Conservation (phyloP, 176 grass and related monocot genomes). For the Saccharum officinarum region DNA sequence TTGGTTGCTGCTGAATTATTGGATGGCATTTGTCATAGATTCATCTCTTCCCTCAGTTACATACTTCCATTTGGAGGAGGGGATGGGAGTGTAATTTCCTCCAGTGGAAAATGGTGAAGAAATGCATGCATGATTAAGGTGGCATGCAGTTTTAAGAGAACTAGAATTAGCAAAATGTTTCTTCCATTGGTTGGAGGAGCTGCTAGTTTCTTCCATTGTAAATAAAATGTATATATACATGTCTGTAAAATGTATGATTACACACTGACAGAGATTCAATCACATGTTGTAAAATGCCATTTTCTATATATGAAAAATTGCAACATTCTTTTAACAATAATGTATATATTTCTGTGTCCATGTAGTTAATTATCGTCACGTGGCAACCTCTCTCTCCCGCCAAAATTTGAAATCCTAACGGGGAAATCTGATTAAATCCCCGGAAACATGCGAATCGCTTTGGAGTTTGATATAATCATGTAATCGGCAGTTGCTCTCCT, state of each 20-base stretch:
- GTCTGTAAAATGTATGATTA: neutral
- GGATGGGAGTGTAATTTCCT: neutral
- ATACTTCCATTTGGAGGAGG: neutral
- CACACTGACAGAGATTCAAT: neutral
- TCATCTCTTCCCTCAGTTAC: neutral
- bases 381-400: slow-evolving; percentile 38
- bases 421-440: slow-evolving; percentile 46
- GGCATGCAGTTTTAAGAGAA: neutral
- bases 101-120: neutral
- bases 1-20: neutral
- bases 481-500: slow-evolving; percentile 25
- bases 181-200: neutral
- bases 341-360: neutral
- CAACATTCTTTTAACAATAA: neutral
- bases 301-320: neutral
- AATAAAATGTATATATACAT: neutral
- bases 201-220: neutral
- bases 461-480: slow-evolving; percentile 36
- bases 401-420: slow-evolving; percentile 57
- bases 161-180: neutral
- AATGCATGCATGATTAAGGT: neutral
- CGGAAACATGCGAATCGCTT: slow-evolving; percentile 37
- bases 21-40: neutral
- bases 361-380: neutral
- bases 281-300: neutral